Percentiles rank a stretch among this genome's conserved stretches.
phyloP scores from a whole-genome alignment of 768 basidiomycete species.

The Termitomyces sp. region DNA sequence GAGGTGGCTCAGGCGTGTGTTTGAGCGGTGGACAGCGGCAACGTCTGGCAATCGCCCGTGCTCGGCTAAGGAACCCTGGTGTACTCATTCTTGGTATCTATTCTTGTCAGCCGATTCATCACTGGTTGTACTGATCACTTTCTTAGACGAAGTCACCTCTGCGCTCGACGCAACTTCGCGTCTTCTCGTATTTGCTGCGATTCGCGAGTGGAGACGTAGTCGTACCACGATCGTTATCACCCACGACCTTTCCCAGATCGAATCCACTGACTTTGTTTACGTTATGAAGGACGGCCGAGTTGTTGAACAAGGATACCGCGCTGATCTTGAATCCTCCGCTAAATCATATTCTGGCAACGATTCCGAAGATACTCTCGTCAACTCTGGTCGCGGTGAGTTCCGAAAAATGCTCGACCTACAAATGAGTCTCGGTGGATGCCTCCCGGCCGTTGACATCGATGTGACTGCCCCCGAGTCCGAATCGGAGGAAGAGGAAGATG shows the following conservation, averaged over 20 bases:
- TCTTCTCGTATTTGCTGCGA: constrained; percentile 73
- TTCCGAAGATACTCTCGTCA: constrained; percentile 9
- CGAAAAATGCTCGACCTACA: constrained; percentile 58
- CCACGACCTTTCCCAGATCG: constrained; percentile 87
- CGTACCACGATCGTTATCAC: constrained; percentile 93
- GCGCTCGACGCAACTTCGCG: constrained; percentile 86
- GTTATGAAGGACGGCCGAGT: constrained; percentile 78
- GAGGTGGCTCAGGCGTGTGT: constrained; percentile 37
- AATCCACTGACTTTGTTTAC: constrained; percentile 78
- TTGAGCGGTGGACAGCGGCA: constrained; percentile 93
- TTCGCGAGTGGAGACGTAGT: constrained; percentile 62
- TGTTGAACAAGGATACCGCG: constrained; percentile 83
- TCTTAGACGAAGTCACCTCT: constrained; percentile 71
- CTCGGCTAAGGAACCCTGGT: constrained; percentile 76
- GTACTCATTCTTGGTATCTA: constrained; percentile 85
- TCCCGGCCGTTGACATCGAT: constrained; percentile 41
- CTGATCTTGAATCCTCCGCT: constrained; percentile 57
- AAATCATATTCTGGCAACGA: neutral
- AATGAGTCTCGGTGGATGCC: constrained; percentile 44
- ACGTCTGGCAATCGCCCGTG: constrained; percentile 83
- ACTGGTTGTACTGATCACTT: neutral
- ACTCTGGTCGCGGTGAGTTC: constrained; percentile 55
- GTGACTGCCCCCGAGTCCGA: constrained; percentile 19
- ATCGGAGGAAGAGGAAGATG: constrained; percentile 30
- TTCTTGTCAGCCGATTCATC: neutral